These are phyloP conservation scores for Cerrena zonata DNA, from an alignment of 1,284 basidiomycete species.

Conservation along the genomic window DNA sequence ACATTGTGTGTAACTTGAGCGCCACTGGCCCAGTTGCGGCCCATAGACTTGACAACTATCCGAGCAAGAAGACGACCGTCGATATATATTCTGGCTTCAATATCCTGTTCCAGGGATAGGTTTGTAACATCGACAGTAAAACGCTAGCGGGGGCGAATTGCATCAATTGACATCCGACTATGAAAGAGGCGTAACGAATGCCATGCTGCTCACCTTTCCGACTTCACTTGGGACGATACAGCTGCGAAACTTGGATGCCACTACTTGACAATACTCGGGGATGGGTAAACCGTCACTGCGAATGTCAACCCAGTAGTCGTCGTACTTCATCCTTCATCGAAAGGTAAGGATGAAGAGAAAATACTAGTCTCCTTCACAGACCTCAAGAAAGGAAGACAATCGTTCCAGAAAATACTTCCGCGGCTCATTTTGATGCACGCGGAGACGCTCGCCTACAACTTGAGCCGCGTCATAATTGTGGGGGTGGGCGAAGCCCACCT, in stretches of 20 bases:
- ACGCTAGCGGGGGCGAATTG: not conserved
- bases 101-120: not conserved
- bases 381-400: no score
- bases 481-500: no score
- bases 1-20: not conserved
- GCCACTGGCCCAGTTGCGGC: not conserved
- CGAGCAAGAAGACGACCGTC: constrained; percentile 6
- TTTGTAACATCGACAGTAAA: constrained; percentile 1
- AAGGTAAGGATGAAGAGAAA: not conserved
- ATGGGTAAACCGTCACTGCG: not conserved
- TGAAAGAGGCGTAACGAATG: not conserved
- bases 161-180: not conserved
- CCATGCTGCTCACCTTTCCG: constrained; percentile 2
- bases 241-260: not conserved
- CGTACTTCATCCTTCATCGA: constrained; percentile 1
- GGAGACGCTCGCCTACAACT: no score
- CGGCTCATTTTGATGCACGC: not conserved
- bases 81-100: constrained; percentile 2
- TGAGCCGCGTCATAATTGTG: no score
- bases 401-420: not conserved
- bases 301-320: constrained; percentile 2
- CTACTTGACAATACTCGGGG: not conserved
- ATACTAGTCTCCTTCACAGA: no score
- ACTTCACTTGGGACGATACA: constrained; percentile 6
- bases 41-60: not conserved